A percentile compares a stretch with the other conserved stretches of the same genome.
Evolutionary conservation across 306 rosid genomes (phyloP).

Genomic region (Hippophae rhamnoides): DNA sequence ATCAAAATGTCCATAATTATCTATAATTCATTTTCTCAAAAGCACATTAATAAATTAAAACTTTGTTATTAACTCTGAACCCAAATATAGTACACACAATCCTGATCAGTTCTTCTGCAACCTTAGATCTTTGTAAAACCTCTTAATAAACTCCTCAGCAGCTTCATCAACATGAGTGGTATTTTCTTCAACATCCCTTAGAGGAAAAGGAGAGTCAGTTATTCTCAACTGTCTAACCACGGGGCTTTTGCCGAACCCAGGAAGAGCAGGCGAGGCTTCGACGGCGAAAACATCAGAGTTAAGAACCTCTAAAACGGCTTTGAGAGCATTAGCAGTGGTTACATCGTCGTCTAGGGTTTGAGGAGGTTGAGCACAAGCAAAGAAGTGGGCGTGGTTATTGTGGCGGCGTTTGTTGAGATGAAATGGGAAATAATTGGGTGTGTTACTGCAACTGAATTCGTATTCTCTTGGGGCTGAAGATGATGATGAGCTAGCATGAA

Average conservation of each 20-base stretch:
- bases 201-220: slow-evolving; percentile 86
- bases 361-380: slow-evolving; percentile 42
- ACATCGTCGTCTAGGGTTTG: slow-evolving; percentile 45
- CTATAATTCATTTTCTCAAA: no score
- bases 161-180: slow-evolving; percentile 56
- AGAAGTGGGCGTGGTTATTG: slow-evolving; percentile 29
- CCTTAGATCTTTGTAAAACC: slow-evolving; percentile 56
- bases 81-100: background rate
- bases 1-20: no score
- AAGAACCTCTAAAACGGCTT: slow-evolving; percentile 42
- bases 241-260: slow-evolving; percentile 44
- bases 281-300: slow-evolving; percentile 18
- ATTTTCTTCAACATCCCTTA: slow-evolving; percentile 35
- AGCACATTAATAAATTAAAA: no score
- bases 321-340: slow-evolving; percentile 25
- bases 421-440: slow-evolving; percentile 38
- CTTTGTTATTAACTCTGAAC: no score
- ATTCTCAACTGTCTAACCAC: slow-evolving; percentile 65
- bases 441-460: slow-evolving; percentile 91
- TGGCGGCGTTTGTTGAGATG: slow-evolving; percentile 36
- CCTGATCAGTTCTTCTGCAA: slow-evolving; percentile 23
- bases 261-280: slow-evolving; percentile 48
- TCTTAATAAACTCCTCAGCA: slow-evolving; percentile 72
- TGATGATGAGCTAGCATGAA: slow-evolving; percentile 16
- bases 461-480: slow-evolving; percentile 40